Conservation (phyloP, 345 rosid species). For the Cardamine resedifolia region DNA sequence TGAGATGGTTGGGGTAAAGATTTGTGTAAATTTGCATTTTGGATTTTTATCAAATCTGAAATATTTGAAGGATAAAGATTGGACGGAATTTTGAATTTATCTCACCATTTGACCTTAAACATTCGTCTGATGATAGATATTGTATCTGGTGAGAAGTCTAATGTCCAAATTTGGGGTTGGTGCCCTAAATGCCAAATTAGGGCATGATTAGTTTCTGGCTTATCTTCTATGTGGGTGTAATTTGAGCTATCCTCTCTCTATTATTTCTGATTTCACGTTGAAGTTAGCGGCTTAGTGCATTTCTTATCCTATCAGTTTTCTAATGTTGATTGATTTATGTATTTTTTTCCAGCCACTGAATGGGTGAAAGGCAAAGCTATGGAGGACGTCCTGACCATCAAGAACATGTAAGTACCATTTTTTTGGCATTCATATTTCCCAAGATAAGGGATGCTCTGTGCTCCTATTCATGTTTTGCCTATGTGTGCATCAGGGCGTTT, state of each 20-base stretch:
- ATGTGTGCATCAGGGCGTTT: no score
- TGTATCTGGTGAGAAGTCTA: no score
- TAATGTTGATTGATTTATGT: constrained; percentile 10
- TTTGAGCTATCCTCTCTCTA: background rate
- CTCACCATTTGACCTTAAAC: no score
- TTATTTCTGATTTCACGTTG: background rate
- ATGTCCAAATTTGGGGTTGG: no score
- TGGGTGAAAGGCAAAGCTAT: constrained; percentile 98
- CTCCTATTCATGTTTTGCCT: background rate
- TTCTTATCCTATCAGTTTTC: background rate
- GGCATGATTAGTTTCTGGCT: no score
- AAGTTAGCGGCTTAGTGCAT: background rate
- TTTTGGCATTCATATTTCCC: background rate
- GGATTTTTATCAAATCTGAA: no score
- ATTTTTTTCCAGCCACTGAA: constrained; percentile 73
- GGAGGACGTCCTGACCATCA: constrained; percentile 88
- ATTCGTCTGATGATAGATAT: no score
- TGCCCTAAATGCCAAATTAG: no score
- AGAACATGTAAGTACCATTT: constrained; percentile 70
- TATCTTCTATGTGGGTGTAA: background rate
- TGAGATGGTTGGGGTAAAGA: no score
- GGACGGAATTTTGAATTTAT: no score
- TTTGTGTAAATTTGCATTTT: no score
- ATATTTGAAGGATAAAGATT: no score
- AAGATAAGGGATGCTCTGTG: background rate